Base-by-base conservation (phyloP, 192 early-diverging fungal species). In the Pilobolus umbonatus region DNA sequence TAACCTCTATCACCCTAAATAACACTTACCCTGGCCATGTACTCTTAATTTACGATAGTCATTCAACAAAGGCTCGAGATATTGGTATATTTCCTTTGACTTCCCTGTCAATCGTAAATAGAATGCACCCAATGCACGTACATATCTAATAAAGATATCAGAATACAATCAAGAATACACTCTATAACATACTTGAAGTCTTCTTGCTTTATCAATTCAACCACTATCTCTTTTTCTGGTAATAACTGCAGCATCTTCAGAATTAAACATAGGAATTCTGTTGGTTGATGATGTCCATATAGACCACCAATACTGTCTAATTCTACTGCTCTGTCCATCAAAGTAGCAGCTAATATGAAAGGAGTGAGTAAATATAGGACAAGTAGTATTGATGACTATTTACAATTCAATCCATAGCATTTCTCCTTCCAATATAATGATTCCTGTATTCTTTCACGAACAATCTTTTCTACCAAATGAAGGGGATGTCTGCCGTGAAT, bases 361-460 rank as follows among this genome's bases (percentile, higher is more conserved):
- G 11, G 0, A 38, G 35, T 49, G 29, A 2, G 17, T 47, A 22
- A 46, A 35, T 58, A 21, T 34, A 26, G 8, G 30, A 46, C 10
- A 31, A 11, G 9, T 24, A 8, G 22, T 7, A 2, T 3, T 46
- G 14, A 3, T 9, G 39, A n/a, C 5, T 0, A 30, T 25, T 54
- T 73, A 88, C 86, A 79, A 43, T 90, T 93, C 17, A 98, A 77
- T 0, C 87, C 94, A 79, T 98, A 99, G 74, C 93, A 95, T 24
- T 88, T 81, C 55, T 98, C 92, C 62, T 99, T 99, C 95, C 94
- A 99, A 74, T 95, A 99, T 3, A 89, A 70, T 31, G 85, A 90
- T 56, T 96, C 92, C 67, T 90, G 91, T 48, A 96, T 96, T 31
- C 94, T 83, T 38, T 84, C 75, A 31, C 94, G 81, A 45, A 92